Conservation (phyloP, 1,284 basidiomycete species). For the Marasmius fiardii region DNA sequence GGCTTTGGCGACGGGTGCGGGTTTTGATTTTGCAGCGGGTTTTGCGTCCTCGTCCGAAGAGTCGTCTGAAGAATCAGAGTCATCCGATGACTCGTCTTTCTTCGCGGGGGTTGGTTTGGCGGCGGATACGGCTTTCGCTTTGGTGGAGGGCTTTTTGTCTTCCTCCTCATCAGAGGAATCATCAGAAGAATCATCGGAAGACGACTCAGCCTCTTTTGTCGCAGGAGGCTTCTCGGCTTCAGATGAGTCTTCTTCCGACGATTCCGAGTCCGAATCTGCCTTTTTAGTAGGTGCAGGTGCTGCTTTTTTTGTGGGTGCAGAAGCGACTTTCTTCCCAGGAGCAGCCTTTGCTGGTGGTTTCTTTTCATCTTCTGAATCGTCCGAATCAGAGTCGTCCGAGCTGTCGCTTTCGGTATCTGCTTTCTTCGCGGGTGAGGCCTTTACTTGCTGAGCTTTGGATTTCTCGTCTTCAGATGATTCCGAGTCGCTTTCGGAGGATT, state of each 20-base stretch:
- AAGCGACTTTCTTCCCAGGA: conserved; percentile 8
- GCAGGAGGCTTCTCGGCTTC: conserved; percentile 18
- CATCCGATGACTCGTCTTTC: conserved; percentile 4
- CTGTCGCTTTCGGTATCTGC: conserved; percentile 22
- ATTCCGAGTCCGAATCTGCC: conserved; percentile 8
- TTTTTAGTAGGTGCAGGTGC: conserved; percentile 17
- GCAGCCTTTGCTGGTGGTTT: conserved; percentile 17
- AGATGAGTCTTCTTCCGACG: conserved; percentile 21
- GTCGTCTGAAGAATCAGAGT: conserved; percentile 3
- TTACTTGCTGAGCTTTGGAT: conserved; percentile 39
- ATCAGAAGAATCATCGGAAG: too few relatives aligned
- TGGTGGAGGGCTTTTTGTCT: conserved; percentile 20
- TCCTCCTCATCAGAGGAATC: conserved; percentile 24
- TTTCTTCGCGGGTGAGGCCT: conserved; percentile 28
- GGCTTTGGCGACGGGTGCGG: background rate
- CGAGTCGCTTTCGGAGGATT: conserved; percentile 3
- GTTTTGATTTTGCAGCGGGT: background rate
- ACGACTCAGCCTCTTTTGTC: too few relatives aligned
- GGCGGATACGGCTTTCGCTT: conserved; percentile 17
- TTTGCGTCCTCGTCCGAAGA: background rate
- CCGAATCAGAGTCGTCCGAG: conserved; percentile 24
- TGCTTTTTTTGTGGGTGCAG: conserved; percentile 14
- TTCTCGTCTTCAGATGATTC: conserved; percentile 13
- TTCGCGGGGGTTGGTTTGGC: background rate
- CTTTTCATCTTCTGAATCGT: conserved; percentile 19